These are phyloP conservation scores for Endocalyx cinctus DNA, from an alignment of 2,329 filamentous ascomycete genomes.

Conservation along the genomic window DNA sequence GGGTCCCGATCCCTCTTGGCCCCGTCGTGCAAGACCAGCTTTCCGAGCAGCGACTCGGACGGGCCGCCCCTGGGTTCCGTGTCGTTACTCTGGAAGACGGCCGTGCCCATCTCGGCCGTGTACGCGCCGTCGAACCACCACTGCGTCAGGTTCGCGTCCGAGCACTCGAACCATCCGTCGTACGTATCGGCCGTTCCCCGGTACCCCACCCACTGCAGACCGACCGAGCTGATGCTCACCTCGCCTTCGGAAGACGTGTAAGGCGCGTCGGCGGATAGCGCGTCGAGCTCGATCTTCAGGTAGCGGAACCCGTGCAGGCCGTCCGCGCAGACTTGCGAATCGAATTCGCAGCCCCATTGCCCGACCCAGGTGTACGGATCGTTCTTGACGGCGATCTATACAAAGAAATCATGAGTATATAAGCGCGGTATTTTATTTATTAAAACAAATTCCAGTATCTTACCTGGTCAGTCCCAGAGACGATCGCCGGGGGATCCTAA, in stretches of 20 bases:
- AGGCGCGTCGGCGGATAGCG: constrained; percentile 38
- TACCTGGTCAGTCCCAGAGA: constrained; percentile 45
- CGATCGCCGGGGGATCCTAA: constrained; percentile 22
- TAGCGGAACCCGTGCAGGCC: constrained; percentile 51
- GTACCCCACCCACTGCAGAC: constrained; percentile 39
- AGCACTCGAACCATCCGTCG: constrained; percentile 48
- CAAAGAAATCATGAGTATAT: too few relatives aligned
- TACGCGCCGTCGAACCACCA: constrained; percentile 52
- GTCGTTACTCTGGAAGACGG: constrained; percentile 41
- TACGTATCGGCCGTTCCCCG: constrained; percentile 45
- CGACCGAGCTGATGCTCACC: constrained; percentile 38
- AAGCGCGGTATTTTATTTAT: too few relatives aligned
- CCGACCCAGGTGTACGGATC: constrained; percentile 41
- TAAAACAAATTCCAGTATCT: too few relatives aligned
- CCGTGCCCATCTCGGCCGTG: constrained; percentile 45
- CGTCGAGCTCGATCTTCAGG: constrained; percentile 42
- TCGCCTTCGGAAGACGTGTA: constrained; percentile 37
- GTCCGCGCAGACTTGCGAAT: constrained; percentile 42
- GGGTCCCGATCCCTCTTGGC: constrained; percentile 49
- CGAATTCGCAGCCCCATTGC: constrained; percentile 38
- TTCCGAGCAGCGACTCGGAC: constrained; percentile 38
- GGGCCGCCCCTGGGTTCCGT: constrained; percentile 43
- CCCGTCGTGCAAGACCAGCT: constrained; percentile 44
- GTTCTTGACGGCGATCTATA: constrained; percentile 40
- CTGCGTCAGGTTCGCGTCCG: constrained; percentile 42